These are phyloP conservation scores for Rhodotorula taiwanensis DNA, from an alignment of 768 basidiomycete genomes.

Conservation along the genomic window DNA sequence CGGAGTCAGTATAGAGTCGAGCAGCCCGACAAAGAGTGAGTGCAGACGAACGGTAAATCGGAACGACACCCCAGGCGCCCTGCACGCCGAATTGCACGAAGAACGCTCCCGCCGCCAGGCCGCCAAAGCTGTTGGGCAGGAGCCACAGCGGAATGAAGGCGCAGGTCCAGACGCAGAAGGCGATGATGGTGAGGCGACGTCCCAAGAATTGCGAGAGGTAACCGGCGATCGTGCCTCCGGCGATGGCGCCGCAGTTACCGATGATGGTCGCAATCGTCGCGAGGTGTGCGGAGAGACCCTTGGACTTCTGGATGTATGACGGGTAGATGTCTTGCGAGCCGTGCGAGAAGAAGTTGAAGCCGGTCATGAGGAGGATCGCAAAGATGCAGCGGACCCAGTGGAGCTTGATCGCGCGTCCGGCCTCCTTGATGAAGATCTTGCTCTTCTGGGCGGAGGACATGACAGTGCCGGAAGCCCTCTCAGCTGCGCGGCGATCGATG, in stretches of 20 bases:
- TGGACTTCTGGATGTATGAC: slow-evolving; percentile 23
- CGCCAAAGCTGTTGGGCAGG: slow-evolving; percentile 60
- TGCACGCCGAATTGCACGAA: slow-evolving; percentile 57
- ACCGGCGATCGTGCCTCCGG: slow-evolving; percentile 4
- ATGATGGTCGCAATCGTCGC: slow-evolving; percentile 37
- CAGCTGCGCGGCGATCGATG: slow-evolving; percentile 44
- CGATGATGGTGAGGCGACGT: slow-evolving; percentile 70
- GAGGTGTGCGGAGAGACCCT: slow-evolving; percentile 29
- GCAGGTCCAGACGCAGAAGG: slow-evolving; percentile 56
- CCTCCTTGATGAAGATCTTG: slow-evolving; percentile 73
- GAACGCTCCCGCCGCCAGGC: slow-evolving; percentile 74
- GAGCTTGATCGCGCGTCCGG: slow-evolving; percentile 53
- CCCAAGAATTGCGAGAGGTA: slow-evolving; percentile 66
- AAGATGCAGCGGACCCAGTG: slow-evolving; percentile 83
- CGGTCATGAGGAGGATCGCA: slow-evolving; percentile 45
- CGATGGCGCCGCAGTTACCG: slow-evolving; percentile 42
- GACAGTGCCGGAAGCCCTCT: slow-evolving; percentile 49
- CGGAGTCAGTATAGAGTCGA: neutral
- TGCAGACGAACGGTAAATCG: slow-evolving; percentile 52
- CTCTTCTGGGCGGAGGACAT: slow-evolving; percentile 41
- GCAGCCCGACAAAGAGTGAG: neutral
- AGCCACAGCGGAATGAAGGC: slow-evolving; percentile 62
- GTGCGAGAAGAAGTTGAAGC: slow-evolving; percentile 56
- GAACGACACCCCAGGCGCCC: slow-evolving; percentile 46
- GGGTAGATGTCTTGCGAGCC: slow-evolving; percentile 51